phyloP scores from a whole-genome alignment of 768 basidiomycete genomes.

The Tylopilus plumbeoviolaceoides region DNA sequence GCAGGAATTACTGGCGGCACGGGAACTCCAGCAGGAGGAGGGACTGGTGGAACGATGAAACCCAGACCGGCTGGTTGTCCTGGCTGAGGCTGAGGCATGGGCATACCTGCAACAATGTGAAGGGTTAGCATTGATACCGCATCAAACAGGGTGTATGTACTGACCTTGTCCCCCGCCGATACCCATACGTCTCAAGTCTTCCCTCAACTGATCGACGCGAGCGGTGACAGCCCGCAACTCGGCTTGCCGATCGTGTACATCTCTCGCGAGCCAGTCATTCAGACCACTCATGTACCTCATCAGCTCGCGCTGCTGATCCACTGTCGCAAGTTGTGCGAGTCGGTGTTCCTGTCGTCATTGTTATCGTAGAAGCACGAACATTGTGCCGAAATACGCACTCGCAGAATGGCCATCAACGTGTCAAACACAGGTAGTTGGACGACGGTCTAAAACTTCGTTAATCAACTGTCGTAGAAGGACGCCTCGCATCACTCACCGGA shows the following conservation, averaged over 20 bases:
- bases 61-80: conserved; percentile 1
- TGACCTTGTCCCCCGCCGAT: conserved; percentile 39
- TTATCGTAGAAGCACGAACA: conserved; percentile 5
- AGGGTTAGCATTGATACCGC: neutral
- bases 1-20: conserved; percentile 17
- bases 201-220: conserved; percentile 49
- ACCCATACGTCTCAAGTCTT: conserved; percentile 43
- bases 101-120: conserved; percentile 11
- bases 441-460: conserved; percentile 41
- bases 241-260: conserved; percentile 73
- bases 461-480: neutral
- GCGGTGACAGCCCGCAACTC: conserved; percentile 66
- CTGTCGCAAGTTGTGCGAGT: conserved; percentile 64
- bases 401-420: conserved; percentile 62
- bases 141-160: conserved; percentile 4
- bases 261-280: conserved; percentile 76
- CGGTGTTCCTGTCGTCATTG: conserved; percentile 60
- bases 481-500: conserved; percentile 41
- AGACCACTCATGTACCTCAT: conserved; percentile 75
- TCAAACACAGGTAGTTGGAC: conserved; percentile 66
- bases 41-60: conserved; percentile 24
- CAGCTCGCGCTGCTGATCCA: conserved; percentile 75
- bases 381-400: conserved; percentile 40
- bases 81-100: conserved; percentile 23
- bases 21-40: conserved; percentile 12